phyloP scores from a whole-genome alignment of 192 early-diverging fungal species.

The Entomortierella chlamydospora region DNA sequence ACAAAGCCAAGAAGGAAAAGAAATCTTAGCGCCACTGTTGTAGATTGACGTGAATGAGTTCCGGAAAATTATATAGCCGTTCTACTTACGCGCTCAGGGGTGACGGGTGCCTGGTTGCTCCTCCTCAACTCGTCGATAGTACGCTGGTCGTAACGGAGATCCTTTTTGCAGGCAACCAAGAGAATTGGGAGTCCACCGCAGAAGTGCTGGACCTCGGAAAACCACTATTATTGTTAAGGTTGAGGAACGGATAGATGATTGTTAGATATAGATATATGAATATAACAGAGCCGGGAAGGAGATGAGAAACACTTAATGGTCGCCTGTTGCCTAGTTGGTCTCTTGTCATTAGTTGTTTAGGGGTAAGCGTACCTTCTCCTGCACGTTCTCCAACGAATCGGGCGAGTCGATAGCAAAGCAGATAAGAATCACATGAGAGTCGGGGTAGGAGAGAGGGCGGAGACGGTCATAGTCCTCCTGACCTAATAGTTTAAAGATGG shows the following conservation, averaged over 20 bases:
- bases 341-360: background rate
- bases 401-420: conserved; percentile 90
- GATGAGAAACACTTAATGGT: background rate
- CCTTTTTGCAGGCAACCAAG: conserved; percentile 90
- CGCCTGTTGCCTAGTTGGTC: background rate
- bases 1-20: background rate
- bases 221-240: conserved; percentile 72
- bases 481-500: conserved; percentile 57
- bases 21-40: too few species aligned
- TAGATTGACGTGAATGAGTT: too few species aligned
- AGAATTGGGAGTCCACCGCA: conserved; percentile 87
- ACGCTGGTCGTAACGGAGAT: conserved; percentile 84
- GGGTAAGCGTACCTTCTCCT: conserved; percentile 61
- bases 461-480: conserved; percentile 98
- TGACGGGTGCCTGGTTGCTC: conserved; percentile 80
- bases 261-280: background rate
- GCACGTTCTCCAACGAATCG: conserved; percentile 85
- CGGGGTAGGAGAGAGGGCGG: conserved; percentile 91
- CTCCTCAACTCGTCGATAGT: conserved; percentile 83
- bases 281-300: background rate
- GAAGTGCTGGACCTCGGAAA: conserved; percentile 89
- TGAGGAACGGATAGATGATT: background rate
- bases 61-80: too few species aligned
- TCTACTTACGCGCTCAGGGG: conserved; percentile 72
- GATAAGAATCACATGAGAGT: conserved; percentile 93